phyloP scores from a whole-genome alignment of 2,329 filamentous ascomycete species.

The Geosmithia morbida region DNA sequence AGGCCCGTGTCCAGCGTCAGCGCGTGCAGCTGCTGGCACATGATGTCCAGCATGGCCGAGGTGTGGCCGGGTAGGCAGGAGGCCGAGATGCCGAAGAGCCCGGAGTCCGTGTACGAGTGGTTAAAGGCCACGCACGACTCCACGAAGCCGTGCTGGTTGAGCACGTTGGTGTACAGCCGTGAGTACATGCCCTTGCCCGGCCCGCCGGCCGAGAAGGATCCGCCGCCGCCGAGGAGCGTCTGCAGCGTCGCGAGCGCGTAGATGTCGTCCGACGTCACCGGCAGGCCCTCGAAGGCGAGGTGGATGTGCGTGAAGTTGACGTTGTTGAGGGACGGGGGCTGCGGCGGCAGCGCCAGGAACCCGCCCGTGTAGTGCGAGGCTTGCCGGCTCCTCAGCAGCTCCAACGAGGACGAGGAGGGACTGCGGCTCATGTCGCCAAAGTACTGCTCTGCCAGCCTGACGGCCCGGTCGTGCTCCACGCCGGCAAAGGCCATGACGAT shows the following conservation, averaged over 20 bases:
- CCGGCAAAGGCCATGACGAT: conserved; percentile 95
- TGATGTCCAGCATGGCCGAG: conserved; percentile 78
- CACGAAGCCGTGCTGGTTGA: conserved; percentile 96
- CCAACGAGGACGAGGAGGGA: conserved; percentile 16
- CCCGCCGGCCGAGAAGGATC: conserved; percentile 90
- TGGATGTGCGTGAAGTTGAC: conserved; percentile 85
- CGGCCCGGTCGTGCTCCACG: conserved; percentile 67
- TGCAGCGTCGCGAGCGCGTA: conserved; percentile 93
- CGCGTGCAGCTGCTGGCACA: conserved; percentile 76
- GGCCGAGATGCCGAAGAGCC: conserved; percentile 85
- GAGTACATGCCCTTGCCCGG: conserved; percentile 99
- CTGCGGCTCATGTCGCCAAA: conserved; percentile 71
- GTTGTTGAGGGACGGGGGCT: conserved; percentile 64
- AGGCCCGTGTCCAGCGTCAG: conserved; percentile 66
- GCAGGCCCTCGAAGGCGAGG: conserved; percentile 87
- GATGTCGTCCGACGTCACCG: conserved; percentile 82
- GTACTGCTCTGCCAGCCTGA: conserved; percentile 65
- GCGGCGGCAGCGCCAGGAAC: conserved; percentile 71
- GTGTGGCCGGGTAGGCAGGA: conserved; percentile 71
- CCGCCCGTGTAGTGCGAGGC: conserved; percentile 90
- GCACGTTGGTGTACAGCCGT: conserved; percentile 88
- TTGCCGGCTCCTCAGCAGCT: conserved; percentile 39
- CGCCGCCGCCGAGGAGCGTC: conserved; percentile 87
- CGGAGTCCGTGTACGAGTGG: conserved; percentile 91
- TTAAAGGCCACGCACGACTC: conserved; percentile 95